Evolutionary conservation across 108 stramenopile species (phyloP), one percentile per base, ranked within the genome.

Genomic region (Stephanodiscus triporus): DNA sequence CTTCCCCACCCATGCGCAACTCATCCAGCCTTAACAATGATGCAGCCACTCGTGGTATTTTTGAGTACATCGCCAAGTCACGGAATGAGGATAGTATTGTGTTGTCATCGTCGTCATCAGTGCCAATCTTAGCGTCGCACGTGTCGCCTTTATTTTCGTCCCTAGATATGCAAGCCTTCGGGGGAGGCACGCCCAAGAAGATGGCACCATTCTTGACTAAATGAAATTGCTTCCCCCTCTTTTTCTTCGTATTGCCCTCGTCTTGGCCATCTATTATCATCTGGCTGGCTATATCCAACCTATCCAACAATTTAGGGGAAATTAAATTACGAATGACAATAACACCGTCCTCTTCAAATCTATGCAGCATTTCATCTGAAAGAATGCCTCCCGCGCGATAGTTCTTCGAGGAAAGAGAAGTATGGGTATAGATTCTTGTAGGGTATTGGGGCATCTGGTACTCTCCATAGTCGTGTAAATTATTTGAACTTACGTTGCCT

Each of bases 181-280:
- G 40, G 60, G 54, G 51, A 65, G 70, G 76, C 30, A 82, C 68
- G 66, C 72, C 77, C 13, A 75, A 59, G 65, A 93, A 90, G 2
- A 90, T 78, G 9, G 85, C 80, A n/a, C 78, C 78, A 56, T 87
- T 76, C 23, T 88, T 76, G 40, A 83, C 78, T 26, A 82, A 83
- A 49, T 84, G 85, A 75, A 93, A 93, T 73, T 93, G 92, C 10
- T 63, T 75, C 20, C 84, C 78, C 29, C 30, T 66, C 37, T 66
- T 47, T 24, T 36, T 40, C 42, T 48, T 42, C 27, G 32, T 49
- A 10, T 47, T 54, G 19, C 56, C 58, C 23, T 49, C 58, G 9
- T 45, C 43, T 45, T 16, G 13, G 11, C 27, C 59, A 16, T 61
- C 32, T 1, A 78, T 59, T 11, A 78, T 42, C 32, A 66, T 60